phyloP scores from a whole-genome alignment of 2,329 filamentous ascomycete species.

The Ceratocystis alfenasii region DNA sequence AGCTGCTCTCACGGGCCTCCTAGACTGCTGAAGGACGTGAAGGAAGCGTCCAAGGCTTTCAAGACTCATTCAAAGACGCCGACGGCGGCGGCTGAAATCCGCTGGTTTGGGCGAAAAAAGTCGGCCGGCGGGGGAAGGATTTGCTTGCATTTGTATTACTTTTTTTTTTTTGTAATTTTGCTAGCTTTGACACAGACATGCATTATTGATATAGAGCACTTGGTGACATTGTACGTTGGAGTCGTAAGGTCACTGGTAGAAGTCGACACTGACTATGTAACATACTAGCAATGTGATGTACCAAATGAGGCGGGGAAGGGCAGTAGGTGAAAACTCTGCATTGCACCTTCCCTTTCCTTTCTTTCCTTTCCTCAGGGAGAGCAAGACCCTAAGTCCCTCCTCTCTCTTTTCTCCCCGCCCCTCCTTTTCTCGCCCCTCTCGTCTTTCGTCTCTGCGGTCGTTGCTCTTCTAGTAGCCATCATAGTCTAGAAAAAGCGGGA shows the following conservation, averaged over 20 bases:
- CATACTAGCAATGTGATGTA: too few species aligned
- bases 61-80: constrained; percentile 5
- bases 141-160: neutral
- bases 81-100: constrained; percentile 7
- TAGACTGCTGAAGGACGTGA: neutral
- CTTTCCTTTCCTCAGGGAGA: neutral
- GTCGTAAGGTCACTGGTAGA: too few species aligned
- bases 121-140: constrained; percentile 7
- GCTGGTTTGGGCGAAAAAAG: neutral
- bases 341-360: too few species aligned
- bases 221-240: too few species aligned
- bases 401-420: neutral
- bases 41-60: neutral
- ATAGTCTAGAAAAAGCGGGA: too few species aligned
- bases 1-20: neutral
- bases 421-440: neutral
- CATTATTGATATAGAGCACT: too few species aligned
- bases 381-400: neutral
- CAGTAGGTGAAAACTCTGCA: too few species aligned
- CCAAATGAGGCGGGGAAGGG: too few species aligned
- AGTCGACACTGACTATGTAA: too few species aligned
- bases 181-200: too few species aligned
- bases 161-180: neutral
- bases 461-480: too few species aligned
- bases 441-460: too few species aligned